A percentile compares a stretch with the other conserved stretches of the same genome.
Conservation (phyloP, 495 filamentous ascomycete genomes). For the Aspergillus nanangensis region DNA sequence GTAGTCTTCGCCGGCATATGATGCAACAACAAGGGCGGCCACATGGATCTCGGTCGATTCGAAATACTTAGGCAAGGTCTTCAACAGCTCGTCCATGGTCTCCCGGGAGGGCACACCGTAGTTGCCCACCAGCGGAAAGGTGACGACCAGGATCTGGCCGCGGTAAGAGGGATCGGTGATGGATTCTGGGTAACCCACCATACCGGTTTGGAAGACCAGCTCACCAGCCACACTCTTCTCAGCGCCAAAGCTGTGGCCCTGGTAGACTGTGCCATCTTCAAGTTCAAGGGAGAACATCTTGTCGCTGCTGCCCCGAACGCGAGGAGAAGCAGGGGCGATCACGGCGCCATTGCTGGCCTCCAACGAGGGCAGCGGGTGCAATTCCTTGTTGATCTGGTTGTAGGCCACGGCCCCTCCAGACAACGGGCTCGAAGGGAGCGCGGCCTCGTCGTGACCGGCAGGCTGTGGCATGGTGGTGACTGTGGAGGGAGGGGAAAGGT, state of each 20-base stretch:
- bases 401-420: conserved; percentile 33
- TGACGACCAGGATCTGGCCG: conserved; percentile 87
- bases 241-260: conserved; percentile 92
- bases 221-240: conserved; percentile 90
- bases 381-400: conserved; percentile 25
- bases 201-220: conserved; percentile 98
- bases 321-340: conserved; percentile 48
- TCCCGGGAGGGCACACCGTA: conserved; percentile 91
- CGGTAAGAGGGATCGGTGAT: conserved; percentile 91
- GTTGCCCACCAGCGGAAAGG: conserved; percentile 87
- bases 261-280: conserved; percentile 81
- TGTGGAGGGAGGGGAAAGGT: conserved; percentile 24
- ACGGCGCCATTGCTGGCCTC: conserved; percentile 28
- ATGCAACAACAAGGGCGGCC: conserved; percentile 81
- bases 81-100: conserved; percentile 72
- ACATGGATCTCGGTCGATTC: conserved; percentile 90
- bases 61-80: conserved; percentile 83
- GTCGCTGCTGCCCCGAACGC: conserved; percentile 43
- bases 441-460: conserved; percentile 27
- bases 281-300: conserved; percentile 77
- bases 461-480: conserved; percentile 25
- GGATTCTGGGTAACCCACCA: conserved; percentile 98
- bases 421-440: conserved; percentile 31
- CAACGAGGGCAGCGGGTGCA: conserved; percentile 30
- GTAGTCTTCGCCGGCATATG: conserved; percentile 89